Base-by-base conservation (phyloP, 208 protist species). In the Leptomonas pyrrhocoris region DNA sequence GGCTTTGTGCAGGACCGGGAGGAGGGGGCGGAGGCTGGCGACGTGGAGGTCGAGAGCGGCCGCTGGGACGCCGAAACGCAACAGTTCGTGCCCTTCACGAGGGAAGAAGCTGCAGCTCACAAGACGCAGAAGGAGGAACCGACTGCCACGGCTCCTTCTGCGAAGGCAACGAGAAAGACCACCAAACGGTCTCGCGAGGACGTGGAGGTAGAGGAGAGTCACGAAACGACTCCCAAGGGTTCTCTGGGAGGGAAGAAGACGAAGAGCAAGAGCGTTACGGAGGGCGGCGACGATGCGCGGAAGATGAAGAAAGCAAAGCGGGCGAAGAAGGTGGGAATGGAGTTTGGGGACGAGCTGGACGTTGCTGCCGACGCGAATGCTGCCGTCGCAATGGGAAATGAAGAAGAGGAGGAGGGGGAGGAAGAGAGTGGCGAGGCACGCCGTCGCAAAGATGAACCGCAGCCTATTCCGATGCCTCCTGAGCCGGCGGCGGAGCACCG, bases 381-480 rank as follows among this genome's bases (percentile, higher is more conserved):
- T 28, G 40, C 60, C 53, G 73, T 79, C 9, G 27, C 45, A 7
- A 53, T 4, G 31, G 63, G 38, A n/a, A 9, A 18, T 63, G 30
- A 16, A 12, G 34, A 18, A 16, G 71, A 64, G 25, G 55, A 81
- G 15, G 55, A 73, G 40, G 19, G 62, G 12, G 50, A 65, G 36
- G 42, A 70, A 7, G 43, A 63, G 38, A n/a, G n/a, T n/a, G 30
- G 55, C 11, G 55, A 40, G 38, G 49, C 3, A 3, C 72, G 40
- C 18, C 13, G 30, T 25, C 66, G 67, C 50, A 88, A 97, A 67
- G 85, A 93, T 53, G 71, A 79, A 55, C 80, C 89, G 31, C 89
- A 90, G 43, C 81, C 80, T 2, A 93, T 86, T 28, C 71, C 81
- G 38, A 96, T 96, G 90, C 94, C 95, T 3, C 63, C 88, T 21